Percentiles rank a stretch among this genome's conserved stretches.
phyloP scores from a whole-genome alignment of 2,329 filamentous ascomycete genomes.

The Aspergillus persii region DNA sequence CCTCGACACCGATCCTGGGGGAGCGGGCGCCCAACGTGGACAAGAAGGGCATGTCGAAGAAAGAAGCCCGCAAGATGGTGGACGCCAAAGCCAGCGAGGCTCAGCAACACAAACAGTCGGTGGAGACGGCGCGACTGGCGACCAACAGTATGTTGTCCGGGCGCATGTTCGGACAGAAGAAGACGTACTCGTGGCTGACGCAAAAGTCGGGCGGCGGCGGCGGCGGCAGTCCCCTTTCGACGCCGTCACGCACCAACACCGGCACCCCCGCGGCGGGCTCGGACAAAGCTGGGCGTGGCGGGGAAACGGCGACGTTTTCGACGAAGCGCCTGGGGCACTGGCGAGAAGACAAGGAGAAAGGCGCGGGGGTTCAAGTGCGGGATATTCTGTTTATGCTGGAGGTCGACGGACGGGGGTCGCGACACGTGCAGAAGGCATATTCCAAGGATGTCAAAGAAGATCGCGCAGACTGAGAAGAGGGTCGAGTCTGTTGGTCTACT shows the following conservation, averaged over 20 bases:
- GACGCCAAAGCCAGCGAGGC: conserved; percentile 73
- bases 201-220: conserved; percentile 33
- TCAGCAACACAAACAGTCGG: conserved; percentile 76
- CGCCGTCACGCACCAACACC: conserved; percentile 33
- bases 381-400: conserved; percentile 81
- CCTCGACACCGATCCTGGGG: conserved; percentile 44
- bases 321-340: conserved; percentile 68
- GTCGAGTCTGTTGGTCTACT: background rate
- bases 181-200: conserved; percentile 50
- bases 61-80: conserved; percentile 76
- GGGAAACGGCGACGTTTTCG: conserved; percentile 36
- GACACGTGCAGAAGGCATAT: conserved; percentile 45
- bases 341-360: conserved; percentile 75
- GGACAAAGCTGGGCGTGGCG: conserved; percentile 29
- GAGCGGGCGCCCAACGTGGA: conserved; percentile 59
- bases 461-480: conserved; percentile 25
- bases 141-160: conserved; percentile 61
- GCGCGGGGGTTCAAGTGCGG: conserved; percentile 75
- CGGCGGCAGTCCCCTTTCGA: conserved; percentile 30
- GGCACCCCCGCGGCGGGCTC: conserved; percentile 29
- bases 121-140: conserved; percentile 76
- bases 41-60: conserved; percentile 75
- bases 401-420: conserved; percentile 60
- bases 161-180: conserved; percentile 46
- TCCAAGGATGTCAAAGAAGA: conserved; percentile 44